Base-by-base conservation (phyloP, 2,329 filamentous ascomycete genomes). In the Aureobasidium zeae region DNA sequence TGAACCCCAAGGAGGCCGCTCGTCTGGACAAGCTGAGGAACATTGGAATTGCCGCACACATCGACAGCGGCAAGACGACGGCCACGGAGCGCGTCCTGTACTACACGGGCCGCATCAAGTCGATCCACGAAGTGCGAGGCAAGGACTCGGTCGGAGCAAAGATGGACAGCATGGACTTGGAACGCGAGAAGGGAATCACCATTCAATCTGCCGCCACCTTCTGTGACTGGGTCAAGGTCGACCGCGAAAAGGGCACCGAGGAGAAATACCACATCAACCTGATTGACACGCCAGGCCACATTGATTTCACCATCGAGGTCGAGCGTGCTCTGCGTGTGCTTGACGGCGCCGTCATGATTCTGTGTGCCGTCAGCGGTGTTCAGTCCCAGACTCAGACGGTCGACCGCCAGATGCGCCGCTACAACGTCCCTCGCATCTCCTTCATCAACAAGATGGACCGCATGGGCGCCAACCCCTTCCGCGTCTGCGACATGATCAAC, bases 391-490 rank as follows among this genome's bases (percentile, higher is more conserved):
- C 91, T 15, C 95, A 95, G 56, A 98, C 91, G 1, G 91, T 98
- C 51, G 88, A 98, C 64, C 78, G 91, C 55, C 91, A 98, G 70
- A 98, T 98, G 91, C 86, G 87, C 71, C 81, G 91, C 54, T 98
- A 98, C 73, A 89, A 96, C 60, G 81, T 98, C 50, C 91, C 91
- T 49, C 77, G 91, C 55, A 81, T 98, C 63, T 94, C 85, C 44
- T 98, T 98, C 59, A 79, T 98, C 62, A 98, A 98, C 72, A 98
- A 98, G 74, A 96, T 98, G 89, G 91, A 98, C 61, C 83, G 91
- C 52, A 95, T 95, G 83, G 91, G 91, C 48, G 86, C 91, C 52
- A 96, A 98, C 62, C 91, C 91, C 7, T 98, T 88, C 79, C 95
- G 94, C 68, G 88, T 87, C 7, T 80, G 98, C 46, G 89, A 98